Base-by-base conservation (phyloP, 1,284 basidiomycete species). In the Malassezia slooffiae region DNA sequence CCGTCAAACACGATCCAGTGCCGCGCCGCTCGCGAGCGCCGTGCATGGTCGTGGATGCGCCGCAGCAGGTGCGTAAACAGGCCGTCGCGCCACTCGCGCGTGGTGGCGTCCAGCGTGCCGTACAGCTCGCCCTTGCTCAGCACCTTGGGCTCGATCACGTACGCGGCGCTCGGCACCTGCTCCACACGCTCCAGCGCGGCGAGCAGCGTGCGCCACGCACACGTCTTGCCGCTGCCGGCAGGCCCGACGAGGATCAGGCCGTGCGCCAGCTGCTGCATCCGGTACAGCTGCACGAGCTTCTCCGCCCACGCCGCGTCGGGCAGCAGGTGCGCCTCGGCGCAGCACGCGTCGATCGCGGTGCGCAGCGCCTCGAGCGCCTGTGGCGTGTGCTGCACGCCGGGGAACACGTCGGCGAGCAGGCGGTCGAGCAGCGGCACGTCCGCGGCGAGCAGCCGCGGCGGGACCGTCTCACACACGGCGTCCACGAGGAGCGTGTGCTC, bases 1-100 rank as follows among this genome's bases (percentile, higher is more conserved):
- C 93, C 93, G 65, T 99, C 93, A 57, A 97, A 97, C 52, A 99
- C 85, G 62, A 99, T 97, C 93, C 93, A 99, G 70, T 99, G 93
- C 17, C 91, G 77, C 74, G 95, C 96, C 22, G 79, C 76, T 70
- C 88, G 93, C 72, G 96, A 95, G 22, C 93, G 93, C 65, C 93
- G 85, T 26, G 96, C 89, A 64, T 97, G 90, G 67, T 99, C 93
- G 44, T 96, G 85, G 53, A 97, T 97, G 72, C 93, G 96, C 38
- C 95, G 82, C 46, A 99, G 75, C 34, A 96, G 85, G 68, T 95
- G 88, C 0, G 95, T 99, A 74, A 99, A 99, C 2, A 99, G 76
- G 54, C 95, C 91, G 68, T 99, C 93, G 55, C 90, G 97, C 95
- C 93, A 99, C 70, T 99, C 95, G 52, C 93, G 81, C 3, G 93